Base-by-base conservation (phyloP, 2,329 filamentous ascomycete genomes). In the Trichoderma pleuroti region DNA sequence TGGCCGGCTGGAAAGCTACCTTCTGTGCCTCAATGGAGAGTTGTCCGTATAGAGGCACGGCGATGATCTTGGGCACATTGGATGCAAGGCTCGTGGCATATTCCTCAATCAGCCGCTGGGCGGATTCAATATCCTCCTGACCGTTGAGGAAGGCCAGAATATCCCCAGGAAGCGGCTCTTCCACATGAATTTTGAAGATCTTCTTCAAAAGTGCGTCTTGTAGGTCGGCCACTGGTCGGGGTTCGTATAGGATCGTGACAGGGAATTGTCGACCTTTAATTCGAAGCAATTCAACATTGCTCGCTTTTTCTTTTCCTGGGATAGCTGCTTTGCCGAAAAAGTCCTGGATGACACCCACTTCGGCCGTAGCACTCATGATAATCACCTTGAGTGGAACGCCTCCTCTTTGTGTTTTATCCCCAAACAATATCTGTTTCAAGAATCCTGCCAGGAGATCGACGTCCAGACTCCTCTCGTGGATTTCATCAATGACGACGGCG, bases 301-400 rank as follows among this genome's bases (percentile, higher is more conserved):
- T 74, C 30, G 26, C 54, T 7, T 26, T 60, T 7, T 70, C 73
- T 18, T 74, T 72, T 11, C 57, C 68, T 30, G 74, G 71, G 6
- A 76, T 60, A 2, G 72, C 64, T 6, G 74, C 62, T 9, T 78
- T 76, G 10, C 83, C 81, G 82, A 98, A 98, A 79, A 97, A 98
- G 0, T 84, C 83, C 56, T 88, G 86, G 36, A 98, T 89, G 70
- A 87, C 89, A 72, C 95, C 91, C 71, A 97, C 90, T 79, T 98
- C 93, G 46, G 94, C 93, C 8, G 96, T 99, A 63, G 96, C 96
- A 85, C 94, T 98, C 96, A 99, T 99, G 77, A 98, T 88, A 39
- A 97, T 88, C 4, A 98, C 90, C 79, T 97, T 98, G 70, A 99
- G 83, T 1, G 92, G 90, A 34, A 91, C 83, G 6, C 92, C 92